Percentiles rank a stretch among this genome's conserved stretches.
Conservation (phyloP, 768 basidiomycete species). For the Pleurotus djamor region DNA sequence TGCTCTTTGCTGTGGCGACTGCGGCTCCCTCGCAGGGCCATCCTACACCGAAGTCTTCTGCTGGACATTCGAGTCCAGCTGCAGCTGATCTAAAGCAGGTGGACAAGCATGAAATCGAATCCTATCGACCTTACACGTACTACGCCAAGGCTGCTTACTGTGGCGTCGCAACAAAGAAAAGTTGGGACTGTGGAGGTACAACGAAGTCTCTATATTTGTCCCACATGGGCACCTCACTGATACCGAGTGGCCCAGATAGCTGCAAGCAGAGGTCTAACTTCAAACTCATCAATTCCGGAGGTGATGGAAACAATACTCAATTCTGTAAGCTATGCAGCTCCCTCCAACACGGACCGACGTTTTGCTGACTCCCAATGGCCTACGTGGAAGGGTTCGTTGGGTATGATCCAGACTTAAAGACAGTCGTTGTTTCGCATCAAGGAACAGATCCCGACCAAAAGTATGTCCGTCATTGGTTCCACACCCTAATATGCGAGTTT, state of each 20-base stretch:
- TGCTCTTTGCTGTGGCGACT: too few relatives aligned
- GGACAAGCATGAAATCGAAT: not conserved
- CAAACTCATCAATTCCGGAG: conserved; percentile 41
- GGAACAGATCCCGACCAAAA: conserved; percentile 35
- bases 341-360: not conserved
- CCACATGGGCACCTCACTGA: not conserved
- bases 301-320: conserved; percentile 33
- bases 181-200: conserved; percentile 11
- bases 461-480: conserved; percentile 17
- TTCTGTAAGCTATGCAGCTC: conserved; percentile 28
- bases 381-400: conserved; percentile 20
- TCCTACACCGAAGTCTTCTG: too few relatives aligned
- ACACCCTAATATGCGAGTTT: too few relatives aligned
- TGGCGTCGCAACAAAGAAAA: not conserved
- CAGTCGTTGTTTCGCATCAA: conserved; percentile 41
- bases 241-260: not conserved
- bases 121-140: not conserved
- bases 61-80: too few relatives aligned
- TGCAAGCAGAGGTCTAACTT: conserved; percentile 15
- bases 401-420: conserved; percentile 26
- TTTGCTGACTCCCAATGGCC: not conserved
- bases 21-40: too few relatives aligned
- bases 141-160: conserved; percentile 9
- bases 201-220: not conserved
- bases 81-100: not conserved